Evolutionary conservation across 2,329 filamentous ascomycete genomes (phyloP), one percentile per base, ranked within the genome.

Genomic region (Colletotrichum salicis): DNA sequence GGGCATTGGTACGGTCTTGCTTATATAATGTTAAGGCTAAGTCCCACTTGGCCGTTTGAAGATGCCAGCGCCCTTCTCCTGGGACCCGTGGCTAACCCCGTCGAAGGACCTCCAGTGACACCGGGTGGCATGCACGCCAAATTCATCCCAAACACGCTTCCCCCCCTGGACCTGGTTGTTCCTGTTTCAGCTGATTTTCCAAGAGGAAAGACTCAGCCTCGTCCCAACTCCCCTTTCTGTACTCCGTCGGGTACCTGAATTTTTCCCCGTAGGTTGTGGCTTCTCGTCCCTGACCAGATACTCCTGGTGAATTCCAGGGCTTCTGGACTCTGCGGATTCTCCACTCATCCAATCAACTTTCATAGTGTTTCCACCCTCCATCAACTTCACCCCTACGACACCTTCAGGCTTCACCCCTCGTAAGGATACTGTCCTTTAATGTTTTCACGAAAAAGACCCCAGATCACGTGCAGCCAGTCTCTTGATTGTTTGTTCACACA

Each of bases 151-250:
- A 56, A 60, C 68, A 41, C 37, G 51, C 37, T 67, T 41, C 19
- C 8, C 27, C 57, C 64, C 52, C 64, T 52, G 41, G 48, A 45
- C 65, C 69, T 37, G 41, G 69, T 27, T 48, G 69, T 71, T 71
- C 69, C 69, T 71, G 69, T 71, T 71, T 71, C 69, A 71, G 69
- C 65, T 71, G 69, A 60, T 69, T 35, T 63, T 59, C 45, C 33
- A 48, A 69, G 60, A 33, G 64, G 65, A 60, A 68, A 37, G 19
- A 45, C 54, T 61, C 51, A 68, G 58, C 69, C 69, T 71, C 58
- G 52, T 59, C 41, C 58, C 37, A 54, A 57, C 41, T 59, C 65
- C 48, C 58, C 41, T 63, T 45, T 48, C 41, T 48, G 2, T 48
- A n/a, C 13, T 41, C 37, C 37, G 7, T 15, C 37, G 13, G 37